Evolutionary conservation across 2,329 filamentous ascomycete genomes (phyloP).

Genomic region (Fusarium goolgardi): DNA sequence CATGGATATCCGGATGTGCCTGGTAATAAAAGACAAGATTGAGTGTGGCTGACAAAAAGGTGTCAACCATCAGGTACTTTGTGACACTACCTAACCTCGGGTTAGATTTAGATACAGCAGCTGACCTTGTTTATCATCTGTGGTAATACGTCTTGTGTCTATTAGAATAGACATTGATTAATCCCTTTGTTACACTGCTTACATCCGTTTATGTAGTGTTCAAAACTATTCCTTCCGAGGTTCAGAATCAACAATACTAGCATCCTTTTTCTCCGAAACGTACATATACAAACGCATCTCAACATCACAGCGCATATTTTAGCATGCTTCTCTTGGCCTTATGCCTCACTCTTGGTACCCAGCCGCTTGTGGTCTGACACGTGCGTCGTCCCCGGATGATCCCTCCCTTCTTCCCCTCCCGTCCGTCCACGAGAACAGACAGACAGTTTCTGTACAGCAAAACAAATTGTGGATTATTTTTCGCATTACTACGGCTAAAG

Average conservation of each 20-base stretch:
- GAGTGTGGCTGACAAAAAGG: slow-evolving; percentile 31
- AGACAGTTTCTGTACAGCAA: not conserved
- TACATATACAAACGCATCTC: slow-evolving; percentile 1
- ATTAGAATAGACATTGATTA: not conserved
- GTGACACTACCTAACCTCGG: not conserved
- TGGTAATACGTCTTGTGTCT: not conserved
- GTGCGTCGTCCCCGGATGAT: slow-evolving; percentile 45
- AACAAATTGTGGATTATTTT: not conserved
- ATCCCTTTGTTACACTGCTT: slow-evolving; percentile 13
- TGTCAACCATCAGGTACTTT: slow-evolving; percentile 1
- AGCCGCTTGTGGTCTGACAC: slow-evolving; percentile 50
- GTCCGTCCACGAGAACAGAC: slow-evolving; percentile 19
- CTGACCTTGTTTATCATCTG: slow-evolving; percentile 26
- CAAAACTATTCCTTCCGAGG: not conserved
- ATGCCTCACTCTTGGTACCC: slow-evolving; percentile 31
- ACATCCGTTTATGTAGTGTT: not conserved
- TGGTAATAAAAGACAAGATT: slow-evolving; percentile 27
- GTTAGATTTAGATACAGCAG: slow-evolving; percentile 7
- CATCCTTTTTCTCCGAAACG: not conserved
- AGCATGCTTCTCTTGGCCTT: slow-evolving; percentile 8
- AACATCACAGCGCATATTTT: slow-evolving; percentile 6
- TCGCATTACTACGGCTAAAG: not conserved
- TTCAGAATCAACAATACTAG: slow-evolving; percentile 5
- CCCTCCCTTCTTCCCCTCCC: slow-evolving; percentile 22
- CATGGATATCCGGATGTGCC: slow-evolving; percentile 39